These are phyloP conservation scores for Huntiella decipiens DNA, from an alignment of 2,329 filamentous ascomycete genomes.

Conservation along the genomic window DNA sequence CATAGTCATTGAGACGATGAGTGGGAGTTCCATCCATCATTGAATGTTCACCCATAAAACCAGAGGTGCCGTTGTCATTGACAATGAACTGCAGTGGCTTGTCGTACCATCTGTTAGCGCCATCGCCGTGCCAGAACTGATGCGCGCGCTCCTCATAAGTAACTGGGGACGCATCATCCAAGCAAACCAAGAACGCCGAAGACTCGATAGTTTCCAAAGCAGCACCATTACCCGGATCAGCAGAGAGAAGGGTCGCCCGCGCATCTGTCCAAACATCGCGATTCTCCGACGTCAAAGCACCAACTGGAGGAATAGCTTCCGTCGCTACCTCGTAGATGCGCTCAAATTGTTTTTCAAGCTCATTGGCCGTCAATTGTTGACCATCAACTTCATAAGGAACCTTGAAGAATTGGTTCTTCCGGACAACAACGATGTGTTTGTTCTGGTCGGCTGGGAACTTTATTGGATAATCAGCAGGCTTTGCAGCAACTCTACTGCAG, in stretches of 20 bases:
- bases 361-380: conserved; percentile 67
- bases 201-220: conserved; percentile 70
- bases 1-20: conserved; percentile 87
- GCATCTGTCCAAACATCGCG: conserved; percentile 84
- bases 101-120: conserved; percentile 90
- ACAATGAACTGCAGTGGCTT: conserved; percentile 96
- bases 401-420: conserved; percentile 98
- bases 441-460: conserved; percentile 60
- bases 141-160: conserved; percentile 90
- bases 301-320: conserved; percentile 54
- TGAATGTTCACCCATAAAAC: conserved; percentile 96
- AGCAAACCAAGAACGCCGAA: conserved; percentile 75
- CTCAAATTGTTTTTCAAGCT: conserved; percentile 79
- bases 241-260: conserved; percentile 53
- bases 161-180: conserved; percentile 78
- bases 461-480: conserved; percentile 61
- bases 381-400: conserved; percentile 64
- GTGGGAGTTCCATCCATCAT: conserved; percentile 99
- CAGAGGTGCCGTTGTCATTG: conserved; percentile 93
- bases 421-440: conserved; percentile 74
- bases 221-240: conserved; percentile 60
- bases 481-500: conserved; percentile 63
- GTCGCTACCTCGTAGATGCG: conserved; percentile 56
- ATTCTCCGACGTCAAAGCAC: conserved; percentile 76
- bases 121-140: conserved; percentile 97